Base-by-base conservation (phyloP, 306 rosid species). In the Trichosanthes truncata region DNA sequence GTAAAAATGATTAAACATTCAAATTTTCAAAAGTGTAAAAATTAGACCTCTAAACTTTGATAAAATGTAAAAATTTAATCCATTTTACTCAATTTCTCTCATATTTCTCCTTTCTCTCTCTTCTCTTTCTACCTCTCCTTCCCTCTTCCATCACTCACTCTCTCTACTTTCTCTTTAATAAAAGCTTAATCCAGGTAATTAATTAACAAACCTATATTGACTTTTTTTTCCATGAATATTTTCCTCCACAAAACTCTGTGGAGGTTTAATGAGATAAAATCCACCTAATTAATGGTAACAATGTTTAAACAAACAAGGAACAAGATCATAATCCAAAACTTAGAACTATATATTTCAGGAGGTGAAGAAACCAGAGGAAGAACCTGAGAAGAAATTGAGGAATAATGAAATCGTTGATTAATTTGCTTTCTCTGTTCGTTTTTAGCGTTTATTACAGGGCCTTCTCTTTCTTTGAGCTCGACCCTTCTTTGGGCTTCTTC, bases 321-420 rank as follows among this genome's bases (percentile, higher is more conserved):
- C 6, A 48, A 43, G 38, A 45, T n/a, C 41, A 46, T 72, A 35
- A 43, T 21, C 56, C 55, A 71, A 71, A 71, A 43, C 76, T 11
- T 23, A 45, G 21, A 71, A 45, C 36, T 43, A 71, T 73, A 26
- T 73, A 73, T 72, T 46, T 83, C 49, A 66, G 91, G 83, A 80
- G 91, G 83, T 55, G 97, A 88, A 77, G 94, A 88, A 79, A 88
- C 83, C 87, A 91, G 83, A 11, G 98, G 98, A 5, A 90, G 92
- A 83, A 93, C 89, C 91, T 91, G 93, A 33, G 92, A 87, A 57
- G 97, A 88, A 78, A 87, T 81, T 49, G 96, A 84, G 78, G 90
- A 84, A 72, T 79, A 78, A 67, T 81, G 88, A 2, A 89, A 89
- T 59, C 68, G 78, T 68, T 68, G 69, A 43, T 78, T 67, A 59